A percentile compares a stretch with the other conserved stretches of the same genome.
Conservation (phyloP, 1,284 basidiomycete genomes). For the Tausonia pullulans region DNA sequence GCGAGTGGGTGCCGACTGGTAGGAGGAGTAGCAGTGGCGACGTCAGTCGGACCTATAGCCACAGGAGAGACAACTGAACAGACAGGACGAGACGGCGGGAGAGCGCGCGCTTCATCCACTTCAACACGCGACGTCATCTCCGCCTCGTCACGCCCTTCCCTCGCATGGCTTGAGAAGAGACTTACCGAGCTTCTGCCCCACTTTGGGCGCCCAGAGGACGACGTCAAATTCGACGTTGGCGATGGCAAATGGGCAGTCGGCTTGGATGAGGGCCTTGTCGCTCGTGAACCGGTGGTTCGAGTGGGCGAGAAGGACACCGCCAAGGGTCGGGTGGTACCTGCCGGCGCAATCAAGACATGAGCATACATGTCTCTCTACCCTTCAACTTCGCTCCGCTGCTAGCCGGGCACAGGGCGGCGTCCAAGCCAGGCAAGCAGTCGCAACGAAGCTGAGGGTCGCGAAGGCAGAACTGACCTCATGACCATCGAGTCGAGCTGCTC, state of each 20-base stretch:
- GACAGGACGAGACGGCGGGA: neutral
- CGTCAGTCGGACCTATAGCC: neutral
- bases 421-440: neutral
- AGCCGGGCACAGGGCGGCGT: neutral
- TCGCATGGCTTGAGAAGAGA: constrained; percentile 9
- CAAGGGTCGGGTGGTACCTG: constrained; percentile 79
- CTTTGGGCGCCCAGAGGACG: constrained; percentile 75
- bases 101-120: too few relatives aligned
- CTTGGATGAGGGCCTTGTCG: constrained; percentile 57
- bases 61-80: neutral
- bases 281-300: constrained; percentile 61
- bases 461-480: constrained; percentile 60
- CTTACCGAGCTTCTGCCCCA: constrained; percentile 75
- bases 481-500: constrained; percentile 87
- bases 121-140: too few relatives aligned
- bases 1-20: constrained; percentile 70
- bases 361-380: neutral
- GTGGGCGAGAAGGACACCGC: constrained; percentile 80
- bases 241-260: constrained; percentile 77
- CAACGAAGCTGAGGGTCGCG: neutral
- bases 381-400: neutral
- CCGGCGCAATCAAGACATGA: neutral
- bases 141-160: too few relatives aligned
- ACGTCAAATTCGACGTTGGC: constrained; percentile 68
- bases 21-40: neutral